Conservation (phyloP, 164 flowering plant species). For the Tetracentron sinense region DNA sequence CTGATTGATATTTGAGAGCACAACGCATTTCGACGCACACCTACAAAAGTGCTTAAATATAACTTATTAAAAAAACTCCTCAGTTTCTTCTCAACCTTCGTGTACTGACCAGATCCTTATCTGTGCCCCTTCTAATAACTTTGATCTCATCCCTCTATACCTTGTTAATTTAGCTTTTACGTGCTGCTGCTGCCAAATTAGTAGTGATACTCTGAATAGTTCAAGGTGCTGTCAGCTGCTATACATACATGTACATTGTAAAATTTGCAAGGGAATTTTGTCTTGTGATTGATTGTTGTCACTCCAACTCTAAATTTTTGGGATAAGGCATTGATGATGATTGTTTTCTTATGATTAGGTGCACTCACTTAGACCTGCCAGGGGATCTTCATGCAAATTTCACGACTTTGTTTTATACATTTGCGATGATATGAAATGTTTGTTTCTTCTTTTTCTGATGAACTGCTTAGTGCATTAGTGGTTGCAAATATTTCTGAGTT, state of each 20-base stretch:
- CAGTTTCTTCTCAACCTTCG: neutral
- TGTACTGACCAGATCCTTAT: neutral
- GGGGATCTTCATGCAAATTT: neutral
- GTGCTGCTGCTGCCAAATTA: neutral
- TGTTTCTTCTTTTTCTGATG: neutral
- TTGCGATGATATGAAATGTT: slow-evolving; percentile 1
- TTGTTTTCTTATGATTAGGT: neutral
- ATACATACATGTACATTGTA: neutral
- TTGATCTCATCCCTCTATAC: neutral
- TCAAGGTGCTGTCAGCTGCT: neutral
- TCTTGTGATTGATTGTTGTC: no score
- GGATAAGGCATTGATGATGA: no score
- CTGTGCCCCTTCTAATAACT: no score
- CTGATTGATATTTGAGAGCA: neutral
- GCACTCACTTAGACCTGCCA: neutral
- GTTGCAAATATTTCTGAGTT: neutral
- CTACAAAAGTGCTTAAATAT: neutral
- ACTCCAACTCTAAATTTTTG: no score
- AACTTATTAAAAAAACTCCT: no score
- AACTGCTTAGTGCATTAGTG: neutral
- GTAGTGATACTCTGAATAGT: no score
- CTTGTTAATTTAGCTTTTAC: neutral
- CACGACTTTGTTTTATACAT: neutral
- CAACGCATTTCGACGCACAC: neutral
- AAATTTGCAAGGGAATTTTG: no score